Evolutionary conservation across 2,329 filamentous ascomycete genomes (phyloP).

Genomic region (Botryosphaeria agaves): DNA sequence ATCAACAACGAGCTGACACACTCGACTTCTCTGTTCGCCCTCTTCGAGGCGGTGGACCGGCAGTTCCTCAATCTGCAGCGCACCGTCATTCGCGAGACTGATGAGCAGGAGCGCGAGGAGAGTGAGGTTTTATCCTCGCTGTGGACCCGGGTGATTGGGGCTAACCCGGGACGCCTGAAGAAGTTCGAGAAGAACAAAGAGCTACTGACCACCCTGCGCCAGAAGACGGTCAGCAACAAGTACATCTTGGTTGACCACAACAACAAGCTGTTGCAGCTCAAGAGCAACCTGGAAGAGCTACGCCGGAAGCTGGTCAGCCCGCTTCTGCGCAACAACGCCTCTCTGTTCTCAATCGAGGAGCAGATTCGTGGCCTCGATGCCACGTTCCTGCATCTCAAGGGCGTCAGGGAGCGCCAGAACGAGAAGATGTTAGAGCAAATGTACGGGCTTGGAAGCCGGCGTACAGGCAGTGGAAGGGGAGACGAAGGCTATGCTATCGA

Average conservation of each 20-base stretch:
- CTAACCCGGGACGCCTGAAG: conserved; percentile 54
- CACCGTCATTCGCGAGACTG: conserved; percentile 67
- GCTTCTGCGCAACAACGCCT: conserved; percentile 53
- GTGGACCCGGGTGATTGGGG: conserved; percentile 72
- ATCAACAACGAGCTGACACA: conserved; percentile 73
- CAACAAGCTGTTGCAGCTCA: conserved; percentile 63
- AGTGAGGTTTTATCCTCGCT: conserved; percentile 67
- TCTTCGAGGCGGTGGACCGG: conserved; percentile 84
- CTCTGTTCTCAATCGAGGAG: conserved; percentile 60
- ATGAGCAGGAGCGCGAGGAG: conserved; percentile 63
- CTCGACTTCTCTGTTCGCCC: conserved; percentile 60
- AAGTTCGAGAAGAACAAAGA: conserved; percentile 87
- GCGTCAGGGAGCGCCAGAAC: conserved; percentile 64
- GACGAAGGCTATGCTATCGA: conserved; percentile 6
- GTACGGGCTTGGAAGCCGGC: conserved; percentile 34
- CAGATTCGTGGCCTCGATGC: conserved; percentile 72
- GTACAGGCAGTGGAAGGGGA: conserved; percentile 2
- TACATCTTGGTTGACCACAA: conserved; percentile 75
- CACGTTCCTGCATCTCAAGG: conserved; percentile 61
- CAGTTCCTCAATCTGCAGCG: conserved; percentile 82
- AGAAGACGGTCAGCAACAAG: conserved; percentile 77
- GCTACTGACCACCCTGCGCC: conserved; percentile 60
- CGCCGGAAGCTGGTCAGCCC: conserved; percentile 71
- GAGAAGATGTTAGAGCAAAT: conserved; percentile 66
- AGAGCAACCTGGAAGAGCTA: conserved; percentile 73